These are phyloP conservation scores for Elsinoe perseae DNA, from an alignment of 2,329 filamentous ascomycete genomes.

Conservation along the genomic window DNA sequence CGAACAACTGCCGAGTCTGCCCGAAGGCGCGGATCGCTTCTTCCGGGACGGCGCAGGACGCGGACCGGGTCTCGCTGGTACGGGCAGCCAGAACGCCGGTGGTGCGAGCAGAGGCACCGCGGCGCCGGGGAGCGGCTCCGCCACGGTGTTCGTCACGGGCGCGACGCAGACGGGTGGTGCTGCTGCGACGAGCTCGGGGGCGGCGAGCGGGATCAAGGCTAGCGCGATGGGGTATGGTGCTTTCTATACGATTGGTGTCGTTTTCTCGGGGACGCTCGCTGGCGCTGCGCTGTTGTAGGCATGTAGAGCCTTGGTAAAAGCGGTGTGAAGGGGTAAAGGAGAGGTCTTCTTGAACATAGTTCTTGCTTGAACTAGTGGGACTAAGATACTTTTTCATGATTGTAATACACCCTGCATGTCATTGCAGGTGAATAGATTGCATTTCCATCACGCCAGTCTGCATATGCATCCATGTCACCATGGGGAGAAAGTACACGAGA, in stretches of 20 bases:
- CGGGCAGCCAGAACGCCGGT: conserved; percentile 50
- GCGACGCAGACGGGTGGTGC: conserved; percentile 15
- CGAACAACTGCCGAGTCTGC: conserved; percentile 48
- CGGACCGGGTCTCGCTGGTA: conserved; percentile 48
- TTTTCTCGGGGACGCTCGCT: neutral
- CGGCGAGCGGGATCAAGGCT: neutral
- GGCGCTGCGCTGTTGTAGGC: conserved; percentile 13
- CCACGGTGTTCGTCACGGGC: conserved; percentile 33
- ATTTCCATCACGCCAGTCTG: too few species aligned
- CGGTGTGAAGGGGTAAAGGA: neutral
- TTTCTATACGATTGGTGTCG: neutral
- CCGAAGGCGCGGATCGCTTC: conserved; percentile 47
- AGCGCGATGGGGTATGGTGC: conserved; percentile 5
- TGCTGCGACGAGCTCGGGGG: neutral
- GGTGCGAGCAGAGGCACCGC: conserved; percentile 43
- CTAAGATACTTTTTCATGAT: neutral
- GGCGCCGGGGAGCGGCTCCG: conserved; percentile 43
- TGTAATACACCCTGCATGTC: neutral
- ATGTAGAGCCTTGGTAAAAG: neutral
- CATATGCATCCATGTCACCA: too few species aligned
- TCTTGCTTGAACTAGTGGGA: neutral
- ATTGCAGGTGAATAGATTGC: neutral
- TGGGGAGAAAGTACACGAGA: too few species aligned
- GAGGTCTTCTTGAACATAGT: conserved; percentile 5
- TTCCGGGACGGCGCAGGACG: conserved; percentile 52